phyloP scores from a whole-genome alignment of 495 filamentous ascomycete species.

The Talaromyces trachyspermus region DNA sequence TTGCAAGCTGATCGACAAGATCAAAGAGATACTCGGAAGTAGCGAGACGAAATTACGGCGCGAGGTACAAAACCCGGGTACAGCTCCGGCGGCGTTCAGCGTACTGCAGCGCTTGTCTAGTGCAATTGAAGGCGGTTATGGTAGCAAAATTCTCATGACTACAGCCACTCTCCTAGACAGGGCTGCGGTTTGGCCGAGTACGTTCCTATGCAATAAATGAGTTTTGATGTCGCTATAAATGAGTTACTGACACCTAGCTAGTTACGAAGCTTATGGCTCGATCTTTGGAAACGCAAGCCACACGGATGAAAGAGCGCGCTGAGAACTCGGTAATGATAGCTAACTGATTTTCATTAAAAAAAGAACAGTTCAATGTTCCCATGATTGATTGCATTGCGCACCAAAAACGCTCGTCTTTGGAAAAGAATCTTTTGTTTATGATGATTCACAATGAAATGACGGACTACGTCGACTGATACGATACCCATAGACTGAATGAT shows the following conservation, averaged over 20 bases:
- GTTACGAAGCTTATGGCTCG: conserved; percentile 85
- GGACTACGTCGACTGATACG: not conserved
- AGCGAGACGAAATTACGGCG: conserved; percentile 74
- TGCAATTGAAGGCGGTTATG: conserved; percentile 63
- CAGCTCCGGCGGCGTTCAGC: conserved; percentile 43
- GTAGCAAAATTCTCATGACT: conserved; percentile 76
- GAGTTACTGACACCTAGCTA: conserved; percentile 34
- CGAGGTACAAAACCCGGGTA: conserved; percentile 38
- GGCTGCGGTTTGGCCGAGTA: conserved; percentile 88
- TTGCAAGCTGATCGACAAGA: conserved; percentile 76
- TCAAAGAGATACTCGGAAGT: conserved; percentile 69
- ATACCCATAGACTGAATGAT: conserved; percentile 7
- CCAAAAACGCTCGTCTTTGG: not conserved
- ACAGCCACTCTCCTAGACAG: conserved; percentile 87
- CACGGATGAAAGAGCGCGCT: conserved; percentile 66
- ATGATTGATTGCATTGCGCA: conserved; percentile 1
- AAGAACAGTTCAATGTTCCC: not conserved
- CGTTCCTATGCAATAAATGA: conserved; percentile 21
- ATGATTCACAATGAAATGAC: conserved; percentile 1
- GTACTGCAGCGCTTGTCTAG: conserved; percentile 48
- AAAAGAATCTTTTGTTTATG: conserved; percentile 5
- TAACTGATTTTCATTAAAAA: conserved; percentile 15
- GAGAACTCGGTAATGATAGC: conserved; percentile 52
- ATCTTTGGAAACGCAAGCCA: conserved; percentile 77
- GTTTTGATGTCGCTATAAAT: conserved; percentile 4